phyloP scores from a whole-genome alignment of 371 early-diverging fungal species.

The Actinomortierella ambigua region DNA sequence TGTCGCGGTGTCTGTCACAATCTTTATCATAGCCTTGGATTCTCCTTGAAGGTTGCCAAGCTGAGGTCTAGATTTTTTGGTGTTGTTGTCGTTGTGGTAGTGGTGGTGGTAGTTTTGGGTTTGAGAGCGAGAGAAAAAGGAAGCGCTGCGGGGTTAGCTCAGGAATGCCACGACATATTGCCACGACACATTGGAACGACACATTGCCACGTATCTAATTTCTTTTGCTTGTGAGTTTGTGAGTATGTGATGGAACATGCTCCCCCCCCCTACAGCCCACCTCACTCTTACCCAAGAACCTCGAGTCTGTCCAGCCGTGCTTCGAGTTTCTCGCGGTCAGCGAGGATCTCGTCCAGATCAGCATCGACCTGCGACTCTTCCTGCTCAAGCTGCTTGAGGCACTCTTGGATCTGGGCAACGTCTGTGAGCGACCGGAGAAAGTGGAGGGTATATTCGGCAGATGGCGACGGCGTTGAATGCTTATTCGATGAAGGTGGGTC shows the following conservation, averaged over 20 bases:
- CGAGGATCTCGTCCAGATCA: constrained; percentile 62
- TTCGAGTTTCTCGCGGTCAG: constrained; percentile 47
- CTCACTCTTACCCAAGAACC: constrained; percentile 61
- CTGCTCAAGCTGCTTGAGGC: constrained; percentile 64
- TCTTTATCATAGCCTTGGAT: constrained; percentile 59
- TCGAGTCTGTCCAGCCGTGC: constrained; percentile 54
- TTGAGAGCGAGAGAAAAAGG: too few relatives aligned
- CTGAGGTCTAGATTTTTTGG: constrained; percentile 62
- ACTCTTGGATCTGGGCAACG: constrained; percentile 67
- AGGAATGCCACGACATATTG: too few relatives aligned
- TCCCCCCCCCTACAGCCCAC: too few relatives aligned
- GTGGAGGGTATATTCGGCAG: constrained; percentile 20
- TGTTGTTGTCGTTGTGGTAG: too few relatives aligned
- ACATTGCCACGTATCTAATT: too few relatives aligned
- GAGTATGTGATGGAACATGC: too few relatives aligned
- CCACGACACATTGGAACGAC: too few relatives aligned
- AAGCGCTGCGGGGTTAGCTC: too few relatives aligned
- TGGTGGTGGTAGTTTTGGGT: too few relatives aligned
- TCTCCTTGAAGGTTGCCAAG: constrained; percentile 56
- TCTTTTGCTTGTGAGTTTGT: too few relatives aligned
- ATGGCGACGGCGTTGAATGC: background rate
- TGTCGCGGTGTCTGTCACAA: constrained; percentile 68
- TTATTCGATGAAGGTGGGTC: background rate
- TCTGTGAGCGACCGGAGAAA: constrained; percentile 58
- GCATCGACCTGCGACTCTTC: constrained; percentile 72